Percentiles rank a stretch among this genome's conserved stretches.
phyloP scores from a whole-genome alignment of 495 filamentous ascomycete genomes.

The Collariella sp. region DNA sequence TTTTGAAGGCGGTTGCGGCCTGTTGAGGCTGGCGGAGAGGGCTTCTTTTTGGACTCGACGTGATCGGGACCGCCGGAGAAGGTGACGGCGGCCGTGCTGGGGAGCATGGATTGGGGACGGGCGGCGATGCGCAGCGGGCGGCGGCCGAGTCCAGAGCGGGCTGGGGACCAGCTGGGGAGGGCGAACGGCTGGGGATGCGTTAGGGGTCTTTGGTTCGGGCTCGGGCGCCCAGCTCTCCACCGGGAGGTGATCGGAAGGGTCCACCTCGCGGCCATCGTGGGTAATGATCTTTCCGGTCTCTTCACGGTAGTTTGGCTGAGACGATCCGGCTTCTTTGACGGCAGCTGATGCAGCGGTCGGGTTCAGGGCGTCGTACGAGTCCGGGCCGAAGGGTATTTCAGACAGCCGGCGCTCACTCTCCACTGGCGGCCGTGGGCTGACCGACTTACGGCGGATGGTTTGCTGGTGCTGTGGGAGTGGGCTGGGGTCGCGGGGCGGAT shows the following conservation, averaged over 20 bases:
- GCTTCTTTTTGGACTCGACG: constrained; percentile 24
- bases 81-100: constrained; percentile 1
- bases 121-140: constrained; percentile 22
- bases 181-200: constrained; percentile 41
- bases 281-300: constrained; percentile 60
- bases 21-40: constrained; percentile 18
- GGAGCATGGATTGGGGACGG: constrained; percentile 21
- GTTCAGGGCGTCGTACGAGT: constrained; percentile 74
- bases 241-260: constrained; percentile 88
- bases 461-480: constrained; percentile 32
- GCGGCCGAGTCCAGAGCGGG: constrained; percentile 35
- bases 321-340: constrained; percentile 18
- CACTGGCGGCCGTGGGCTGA: constrained; percentile 62
- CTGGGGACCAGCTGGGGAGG: constrained; percentile 41
- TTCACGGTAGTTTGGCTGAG: constrained; percentile 34
- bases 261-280: constrained; percentile 76
- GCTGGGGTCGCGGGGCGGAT: constrained; percentile 31
- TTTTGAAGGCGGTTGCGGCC: constrained; percentile 57
- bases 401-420: constrained; percentile 46
- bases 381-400: constrained; percentile 76
- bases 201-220: constrained; percentile 62
- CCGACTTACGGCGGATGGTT: constrained; percentile 61
- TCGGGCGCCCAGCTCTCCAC: constrained; percentile 89
- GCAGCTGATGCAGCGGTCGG: constrained; percentile 39
- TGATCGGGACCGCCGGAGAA: constrained; percentile 7